A percentile compares a stretch with the other conserved stretches of the same genome.
Evolutionary conservation across 2,329 filamentous ascomycete species (phyloP).

Genomic region (Xylariaceae sp.): DNA sequence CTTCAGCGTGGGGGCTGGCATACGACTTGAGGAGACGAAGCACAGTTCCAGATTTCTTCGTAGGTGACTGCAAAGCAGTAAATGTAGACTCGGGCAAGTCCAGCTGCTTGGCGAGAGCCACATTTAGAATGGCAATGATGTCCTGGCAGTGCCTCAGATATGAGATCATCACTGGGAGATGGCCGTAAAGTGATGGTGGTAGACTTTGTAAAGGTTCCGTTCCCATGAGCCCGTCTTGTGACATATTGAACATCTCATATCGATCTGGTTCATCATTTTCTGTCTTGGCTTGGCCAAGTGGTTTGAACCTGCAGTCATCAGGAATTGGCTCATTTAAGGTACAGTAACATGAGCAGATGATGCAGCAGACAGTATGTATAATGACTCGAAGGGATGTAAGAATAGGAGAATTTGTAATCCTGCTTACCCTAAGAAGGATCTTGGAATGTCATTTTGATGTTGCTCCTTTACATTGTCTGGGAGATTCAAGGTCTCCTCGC

Average conservation of each 20-base stretch:
- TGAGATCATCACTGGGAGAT: slow-evolving; percentile 14
- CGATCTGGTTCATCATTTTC: slow-evolving; percentile 37
- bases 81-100: slow-evolving; percentile 35
- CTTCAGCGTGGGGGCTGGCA: slow-evolving; percentile 22
- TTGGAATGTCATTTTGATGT: slow-evolving; percentile 18
- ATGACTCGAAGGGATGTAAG: too few species aligned
- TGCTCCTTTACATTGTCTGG: slow-evolving; percentile 12
- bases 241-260: slow-evolving; percentile 40
- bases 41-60: slow-evolving; percentile 37
- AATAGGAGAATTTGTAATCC: neutral
- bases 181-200: slow-evolving; percentile 10
- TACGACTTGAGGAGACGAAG: slow-evolving; percentile 30
- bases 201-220: slow-evolving; percentile 26
- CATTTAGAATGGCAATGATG: slow-evolving; percentile 28
- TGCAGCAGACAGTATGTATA: too few species aligned
- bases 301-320: slow-evolving; percentile 32
- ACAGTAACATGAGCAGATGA: too few species aligned
- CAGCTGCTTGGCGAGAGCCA: slow-evolving; percentile 35
- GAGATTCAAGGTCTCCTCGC: slow-evolving; percentile 15
- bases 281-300: slow-evolving; percentile 21
- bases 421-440: slow-evolving; percentile 24
- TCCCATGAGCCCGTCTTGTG: slow-evolving; percentile 40
- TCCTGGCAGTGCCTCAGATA: slow-evolving; percentile 26
- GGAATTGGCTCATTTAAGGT: too few species aligned
- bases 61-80: slow-evolving; percentile 33